These are phyloP conservation scores for Globisporangium carolinianum DNA, from an alignment of 352 stramenopile genomes.

Conservation along the genomic window DNA sequence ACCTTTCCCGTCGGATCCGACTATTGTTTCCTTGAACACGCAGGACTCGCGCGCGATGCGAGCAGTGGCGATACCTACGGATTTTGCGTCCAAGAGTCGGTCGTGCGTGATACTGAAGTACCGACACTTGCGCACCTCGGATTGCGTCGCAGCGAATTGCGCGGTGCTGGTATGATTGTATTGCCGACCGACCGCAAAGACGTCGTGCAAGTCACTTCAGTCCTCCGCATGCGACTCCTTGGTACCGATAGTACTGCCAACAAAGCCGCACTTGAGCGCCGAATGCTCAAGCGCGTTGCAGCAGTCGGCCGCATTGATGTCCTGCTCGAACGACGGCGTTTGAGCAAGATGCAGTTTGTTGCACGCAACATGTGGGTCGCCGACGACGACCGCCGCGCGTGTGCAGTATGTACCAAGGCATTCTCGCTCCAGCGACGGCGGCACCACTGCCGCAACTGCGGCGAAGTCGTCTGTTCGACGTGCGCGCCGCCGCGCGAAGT, in stretches of 20 bases:
- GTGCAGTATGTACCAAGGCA: conserved; percentile 56
- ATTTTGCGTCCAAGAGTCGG: conserved; percentile 66
- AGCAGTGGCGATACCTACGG: conserved; percentile 20
- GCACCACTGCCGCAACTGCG: conserved; percentile 68
- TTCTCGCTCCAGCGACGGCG: conserved; percentile 44
- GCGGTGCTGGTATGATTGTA: conserved; percentile 58
- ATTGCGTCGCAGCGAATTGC: conserved; percentile 42
- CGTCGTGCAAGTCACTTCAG: conserved; percentile 56
- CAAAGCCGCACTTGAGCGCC: conserved; percentile 33
- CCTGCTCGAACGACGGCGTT: conserved; percentile 46
- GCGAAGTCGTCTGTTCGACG: conserved; percentile 64
- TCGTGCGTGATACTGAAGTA: conserved; percentile 52
- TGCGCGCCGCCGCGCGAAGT: conserved; percentile 55
- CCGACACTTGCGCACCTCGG: conserved; percentile 48
- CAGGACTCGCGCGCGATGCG: conserved; percentile 31
- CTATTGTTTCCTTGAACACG: conserved; percentile 79
- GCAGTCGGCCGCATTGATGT: conserved; percentile 39
- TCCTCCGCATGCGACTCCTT: conserved; percentile 47
- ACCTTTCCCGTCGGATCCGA: conserved; percentile 35
- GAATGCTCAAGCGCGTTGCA: conserved; percentile 40
- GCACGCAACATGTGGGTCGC: conserved; percentile 45
- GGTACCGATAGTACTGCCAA: conserved; percentile 14
- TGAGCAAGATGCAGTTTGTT: conserved; percentile 53
- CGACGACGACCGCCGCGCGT: conserved; percentile 46
- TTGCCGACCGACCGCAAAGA: conserved; percentile 47